phyloP scores from a whole-genome alignment of 306 rosid species.

The Ceratonia siliqua region DNA sequence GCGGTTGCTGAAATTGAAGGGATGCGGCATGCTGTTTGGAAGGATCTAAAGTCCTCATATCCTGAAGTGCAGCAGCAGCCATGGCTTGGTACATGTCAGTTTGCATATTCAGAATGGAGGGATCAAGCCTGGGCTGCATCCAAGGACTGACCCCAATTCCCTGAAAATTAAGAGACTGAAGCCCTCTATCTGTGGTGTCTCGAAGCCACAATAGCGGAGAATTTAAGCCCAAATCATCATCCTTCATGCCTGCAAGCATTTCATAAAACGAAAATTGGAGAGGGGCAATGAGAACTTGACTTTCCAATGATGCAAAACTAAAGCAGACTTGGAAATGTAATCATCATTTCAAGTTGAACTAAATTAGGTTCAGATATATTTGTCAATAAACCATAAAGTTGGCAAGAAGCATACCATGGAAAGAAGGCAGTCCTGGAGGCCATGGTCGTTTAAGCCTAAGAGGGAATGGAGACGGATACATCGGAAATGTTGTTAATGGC shows the following conservation, averaged over 20 bases:
- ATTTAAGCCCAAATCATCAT: constrained; percentile 73
- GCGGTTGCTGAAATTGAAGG: constrained; percentile 82
- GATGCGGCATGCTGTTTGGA: constrained; percentile 65
- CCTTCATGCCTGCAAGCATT: constrained; percentile 73
- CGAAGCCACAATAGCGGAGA: constrained; percentile 85
- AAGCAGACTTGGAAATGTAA: not conserved
- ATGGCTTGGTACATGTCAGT: constrained; percentile 88
- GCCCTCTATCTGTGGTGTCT: constrained; percentile 66
- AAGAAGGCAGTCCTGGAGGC: constrained; percentile 88
- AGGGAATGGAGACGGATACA: constrained; percentile 95
- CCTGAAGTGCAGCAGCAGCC: constrained; percentile 94
- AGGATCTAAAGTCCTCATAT: constrained; percentile 76
- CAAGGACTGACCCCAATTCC: constrained; percentile 87
- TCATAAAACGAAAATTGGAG: constrained; percentile 12
- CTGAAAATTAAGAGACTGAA: constrained; percentile 73
- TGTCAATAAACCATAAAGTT: no score
- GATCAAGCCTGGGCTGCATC: constrained; percentile 90
- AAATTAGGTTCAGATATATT: constrained; percentile 4
- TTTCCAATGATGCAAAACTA: not conserved
- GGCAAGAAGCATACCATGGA: constrained; percentile 75
- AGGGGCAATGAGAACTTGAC: not conserved
- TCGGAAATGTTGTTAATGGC: constrained; percentile 94
- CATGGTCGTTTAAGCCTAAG: constrained; percentile 94
- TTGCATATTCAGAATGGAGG: constrained; percentile 76
- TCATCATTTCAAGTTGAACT: not conserved